Percentiles rank a stretch among this genome's conserved stretches.
phyloP scores from a whole-genome alignment of 129 eudicot genomes.

The Artemisia argyi region DNA sequence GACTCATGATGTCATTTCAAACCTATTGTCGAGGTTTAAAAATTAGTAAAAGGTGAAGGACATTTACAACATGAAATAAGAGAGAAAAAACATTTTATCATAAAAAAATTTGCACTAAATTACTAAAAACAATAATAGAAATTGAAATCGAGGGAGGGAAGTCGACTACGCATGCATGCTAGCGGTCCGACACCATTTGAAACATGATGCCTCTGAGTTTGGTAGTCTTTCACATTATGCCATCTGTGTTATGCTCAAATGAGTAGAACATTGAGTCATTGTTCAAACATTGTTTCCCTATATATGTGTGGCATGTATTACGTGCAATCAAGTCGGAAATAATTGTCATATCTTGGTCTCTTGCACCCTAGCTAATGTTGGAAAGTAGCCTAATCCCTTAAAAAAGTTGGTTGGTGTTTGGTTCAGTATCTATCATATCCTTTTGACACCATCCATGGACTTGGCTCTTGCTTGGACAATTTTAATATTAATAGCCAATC shows the following conservation, averaged over 20 bases:
- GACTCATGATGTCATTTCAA: too few relatives aligned
- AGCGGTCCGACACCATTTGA: background rate
- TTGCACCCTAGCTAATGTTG: slow-evolving; percentile 11
- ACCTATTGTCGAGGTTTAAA: too few relatives aligned
- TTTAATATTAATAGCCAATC: slow-evolving; percentile 2
- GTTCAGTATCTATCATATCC: background rate
- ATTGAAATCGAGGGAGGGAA: background rate
- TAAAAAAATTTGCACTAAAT: too few relatives aligned
- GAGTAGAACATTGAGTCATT: slow-evolving; percentile 11
- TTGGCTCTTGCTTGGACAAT: slow-evolving; percentile 17
- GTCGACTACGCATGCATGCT: background rate
- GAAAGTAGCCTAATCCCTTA: slow-evolving; percentile 20
- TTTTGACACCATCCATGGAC: slow-evolving; percentile 19
- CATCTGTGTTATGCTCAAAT: slow-evolving; percentile 19
- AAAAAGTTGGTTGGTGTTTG: slow-evolving; percentile 24
- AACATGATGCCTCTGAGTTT: slow-evolving; percentile 3
- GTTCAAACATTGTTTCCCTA: slow-evolving; percentile 13
- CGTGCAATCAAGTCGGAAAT: slow-evolving; percentile 4
- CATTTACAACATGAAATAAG: too few relatives aligned
- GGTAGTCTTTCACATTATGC: background rate
- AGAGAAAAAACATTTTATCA: too few relatives aligned
- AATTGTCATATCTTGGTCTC: slow-evolving; percentile 3
- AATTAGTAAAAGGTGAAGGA: too few relatives aligned
- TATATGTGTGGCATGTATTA: slow-evolving; percentile 20
- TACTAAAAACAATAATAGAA: too few relatives aligned